phyloP scores from a whole-genome alignment of 345 rosid genomes.

The Aurinia saxatilis region DNA sequence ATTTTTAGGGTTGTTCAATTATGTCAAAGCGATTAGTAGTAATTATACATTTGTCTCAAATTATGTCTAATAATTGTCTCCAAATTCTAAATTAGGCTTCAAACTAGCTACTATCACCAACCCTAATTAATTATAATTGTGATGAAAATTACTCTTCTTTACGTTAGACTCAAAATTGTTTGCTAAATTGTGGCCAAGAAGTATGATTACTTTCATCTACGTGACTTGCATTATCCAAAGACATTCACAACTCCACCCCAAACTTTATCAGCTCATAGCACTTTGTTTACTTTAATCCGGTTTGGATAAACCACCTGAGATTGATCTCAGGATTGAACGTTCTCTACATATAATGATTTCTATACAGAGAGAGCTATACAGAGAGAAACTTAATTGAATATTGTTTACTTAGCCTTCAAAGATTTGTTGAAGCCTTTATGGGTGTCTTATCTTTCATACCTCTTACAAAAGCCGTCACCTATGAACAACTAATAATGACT shows the following conservation, averaged over 20 bases:
- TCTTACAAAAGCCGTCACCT: too few species aligned
- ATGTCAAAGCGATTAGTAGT: background rate
- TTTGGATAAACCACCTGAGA: too few species aligned
- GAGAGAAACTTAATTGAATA: too few species aligned
- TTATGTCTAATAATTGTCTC: background rate
- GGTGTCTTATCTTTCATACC: too few species aligned
- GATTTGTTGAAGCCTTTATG: too few species aligned
- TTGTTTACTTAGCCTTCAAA: too few species aligned
- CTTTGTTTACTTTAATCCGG: too few species aligned
- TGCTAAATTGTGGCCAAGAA: conserved; percentile 6
- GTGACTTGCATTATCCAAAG: conserved; percentile 12
- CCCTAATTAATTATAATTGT: conserved; percentile 13
- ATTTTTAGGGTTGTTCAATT: background rate
- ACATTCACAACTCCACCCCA: conserved; percentile 11
- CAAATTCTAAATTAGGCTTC: conserved; percentile 24
- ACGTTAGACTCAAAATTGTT: conserved; percentile 25
- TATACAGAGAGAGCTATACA: too few species aligned
- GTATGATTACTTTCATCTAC: background rate
- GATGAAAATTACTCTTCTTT: conserved; percentile 1
- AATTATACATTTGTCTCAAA: background rate
- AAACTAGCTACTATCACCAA: conserved; percentile 16
- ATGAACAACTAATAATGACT: too few species aligned
- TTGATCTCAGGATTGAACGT: too few species aligned
- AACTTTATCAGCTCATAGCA: too few species aligned
- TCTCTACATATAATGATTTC: too few species aligned